Base-by-base conservation (phyloP, 1,284 basidiomycete species). In the Coniferiporia sulphurascens region DNA sequence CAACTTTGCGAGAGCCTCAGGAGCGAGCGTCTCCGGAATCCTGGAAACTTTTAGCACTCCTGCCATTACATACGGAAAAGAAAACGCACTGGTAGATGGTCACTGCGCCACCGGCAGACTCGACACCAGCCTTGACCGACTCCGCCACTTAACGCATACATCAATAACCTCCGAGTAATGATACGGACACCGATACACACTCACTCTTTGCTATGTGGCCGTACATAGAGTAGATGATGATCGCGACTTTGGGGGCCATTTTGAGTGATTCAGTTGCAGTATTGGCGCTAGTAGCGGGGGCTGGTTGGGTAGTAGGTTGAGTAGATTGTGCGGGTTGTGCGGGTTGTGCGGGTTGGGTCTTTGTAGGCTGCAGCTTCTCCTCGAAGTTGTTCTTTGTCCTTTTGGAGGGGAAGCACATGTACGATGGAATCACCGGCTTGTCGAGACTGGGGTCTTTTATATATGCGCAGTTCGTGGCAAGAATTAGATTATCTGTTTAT, bases 151-250 rank as follows among this genome's bases (percentile, higher is more conserved):
- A 65, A 62, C 51, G 68, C n/a, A 6, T 8, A 10, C 15, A 35
- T 17, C 67, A 51, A 17, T n/a, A 55, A 65, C 44, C 36, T 19
- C 41, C 51, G 43, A 22, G 57, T 45, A 17, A 46, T 3, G 46
- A 27, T 52, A 59, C 32, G 61, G 50, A 36, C 21, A 44, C 15
- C 38, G 17, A 41, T 15, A 46, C 9, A 12, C n/a, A 80, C 86
- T 51, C 68, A 90, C 88, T 52, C 69, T 81, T 82, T 65, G 78
- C 79, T 70, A 93, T 83, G 74, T 94, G 92, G 66, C 89, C 90
- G 71, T 90, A 93, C 74, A 90, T 80, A 59, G 85, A 77, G 79
- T 94, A 93, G 78, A 91, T 87, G 67, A 91, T 73, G 67, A 93
- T 90, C 61, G 87, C 91, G 69, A 91, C 78, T 69, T 82, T 84